A percentile compares a stretch with the other conserved stretches of the same genome.
These are phyloP conservation scores for Coffea eugenioides DNA, from an alignment of 257 asterid species.

Conservation along the genomic window DNA sequence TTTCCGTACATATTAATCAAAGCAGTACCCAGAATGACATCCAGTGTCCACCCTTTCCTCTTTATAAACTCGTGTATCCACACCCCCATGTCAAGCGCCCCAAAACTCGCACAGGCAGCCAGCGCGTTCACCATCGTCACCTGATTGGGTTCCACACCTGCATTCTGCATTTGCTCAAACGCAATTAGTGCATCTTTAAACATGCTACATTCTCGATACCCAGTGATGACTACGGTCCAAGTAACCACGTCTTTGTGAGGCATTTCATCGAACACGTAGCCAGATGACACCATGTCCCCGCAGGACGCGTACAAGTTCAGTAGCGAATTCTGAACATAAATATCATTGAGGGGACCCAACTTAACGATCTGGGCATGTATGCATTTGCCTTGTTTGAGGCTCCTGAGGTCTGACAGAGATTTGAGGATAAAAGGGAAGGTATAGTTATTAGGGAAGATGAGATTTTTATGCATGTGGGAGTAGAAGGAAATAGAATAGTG, in stretches of 20 bases:
- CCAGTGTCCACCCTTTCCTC: slow-evolving; percentile 53
- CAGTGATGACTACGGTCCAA: slow-evolving; percentile 67
- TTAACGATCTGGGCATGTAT: slow-evolving; percentile 49
- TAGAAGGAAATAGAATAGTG: slow-evolving; percentile 30
- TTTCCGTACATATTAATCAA: slow-evolving; percentile 67
- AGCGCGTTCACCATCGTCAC: slow-evolving; percentile 72
- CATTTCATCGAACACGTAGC: slow-evolving; percentile 70
- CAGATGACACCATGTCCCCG: slow-evolving; percentile 49
- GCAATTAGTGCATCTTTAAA: slow-evolving; percentile 51
- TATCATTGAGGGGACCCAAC: slow-evolving; percentile 44
- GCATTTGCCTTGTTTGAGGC: slow-evolving; percentile 36
- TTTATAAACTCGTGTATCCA: slow-evolving; percentile 56
- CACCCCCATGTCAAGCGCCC: slow-evolving; percentile 51
- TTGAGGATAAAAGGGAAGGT: slow-evolving; percentile 64
- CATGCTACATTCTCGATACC: slow-evolving; percentile 49
- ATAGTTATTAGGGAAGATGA: slow-evolving; percentile 40
- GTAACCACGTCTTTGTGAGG: slow-evolving; percentile 68
- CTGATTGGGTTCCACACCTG: slow-evolving; percentile 57
- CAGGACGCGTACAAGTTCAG: slow-evolving; percentile 50
- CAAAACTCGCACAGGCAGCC: slow-evolving; percentile 59
- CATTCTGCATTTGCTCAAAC: slow-evolving; percentile 52
- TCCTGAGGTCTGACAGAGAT: slow-evolving; percentile 50
- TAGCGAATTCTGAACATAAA: slow-evolving; percentile 65
- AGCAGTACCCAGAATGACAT: slow-evolving; percentile 72
- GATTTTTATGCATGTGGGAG: slow-evolving; percentile 45